Evolutionary conservation across 164 flowering plant genomes (phyloP).

Genomic region (Annona cherimola): DNA sequence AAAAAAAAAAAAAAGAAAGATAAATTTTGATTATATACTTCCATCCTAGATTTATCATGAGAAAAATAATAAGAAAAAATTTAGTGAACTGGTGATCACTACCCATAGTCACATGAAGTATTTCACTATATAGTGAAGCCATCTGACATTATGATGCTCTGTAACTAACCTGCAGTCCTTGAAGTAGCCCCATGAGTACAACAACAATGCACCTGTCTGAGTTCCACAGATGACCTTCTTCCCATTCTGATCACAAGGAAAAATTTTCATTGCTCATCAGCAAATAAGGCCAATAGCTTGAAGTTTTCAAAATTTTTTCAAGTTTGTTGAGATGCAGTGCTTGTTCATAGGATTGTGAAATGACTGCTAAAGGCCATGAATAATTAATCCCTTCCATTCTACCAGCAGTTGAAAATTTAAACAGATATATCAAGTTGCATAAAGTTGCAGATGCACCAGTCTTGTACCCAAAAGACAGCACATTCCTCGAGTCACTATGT

Average conservation of each 20-base stretch:
- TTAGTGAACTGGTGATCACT: neutral
- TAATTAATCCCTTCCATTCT: neutral
- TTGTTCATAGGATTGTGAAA: neutral
- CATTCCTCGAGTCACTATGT: neutral
- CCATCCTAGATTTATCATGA: neutral
- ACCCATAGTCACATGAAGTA: neutral
- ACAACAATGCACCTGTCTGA: conserved; percentile 63
- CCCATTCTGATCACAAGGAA: conserved; percentile 60
- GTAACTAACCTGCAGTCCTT: conserved; percentile 83
- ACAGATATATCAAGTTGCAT: neutral
- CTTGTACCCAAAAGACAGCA: neutral
- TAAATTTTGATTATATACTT: neutral
- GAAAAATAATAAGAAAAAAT: neutral
- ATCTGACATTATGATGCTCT: neutral
- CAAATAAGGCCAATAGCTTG: neutral
- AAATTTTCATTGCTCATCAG: conserved; percentile 3
- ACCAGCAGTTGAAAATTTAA: neutral
- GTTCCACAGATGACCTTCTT: conserved; percentile 86
- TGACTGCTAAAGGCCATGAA: neutral
- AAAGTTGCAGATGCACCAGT: neutral
- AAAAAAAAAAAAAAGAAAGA: neutral
- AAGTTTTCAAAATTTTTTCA: neutral
- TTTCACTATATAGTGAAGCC: neutral
- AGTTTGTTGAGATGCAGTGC: neutral
- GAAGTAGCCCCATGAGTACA: conserved; percentile 95